Evolutionary conservation across 257 asterid species (phyloP).

Genomic region (Misopates orontium): DNA sequence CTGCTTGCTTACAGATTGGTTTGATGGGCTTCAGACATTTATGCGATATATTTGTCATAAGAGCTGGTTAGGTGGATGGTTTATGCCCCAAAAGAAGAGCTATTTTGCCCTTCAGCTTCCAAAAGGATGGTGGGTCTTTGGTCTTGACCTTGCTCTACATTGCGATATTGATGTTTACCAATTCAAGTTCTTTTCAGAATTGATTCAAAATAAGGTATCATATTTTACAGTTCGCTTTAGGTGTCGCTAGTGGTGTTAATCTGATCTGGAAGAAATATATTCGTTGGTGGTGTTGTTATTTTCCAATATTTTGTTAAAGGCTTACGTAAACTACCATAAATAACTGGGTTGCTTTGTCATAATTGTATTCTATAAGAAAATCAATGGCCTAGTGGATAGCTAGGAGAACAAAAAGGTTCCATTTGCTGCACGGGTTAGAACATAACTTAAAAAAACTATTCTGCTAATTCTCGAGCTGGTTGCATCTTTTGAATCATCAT

Average conservation of each 20-base stretch:
- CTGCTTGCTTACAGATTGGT: conserved; percentile 74
- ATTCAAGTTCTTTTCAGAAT: conserved; percentile 88
- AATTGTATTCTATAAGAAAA: too few species aligned
- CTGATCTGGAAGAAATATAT: too few species aligned
- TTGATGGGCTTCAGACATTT: conserved; percentile 98
- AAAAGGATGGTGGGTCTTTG: conserved; percentile 98
- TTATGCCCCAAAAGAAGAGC: conserved; percentile 98
- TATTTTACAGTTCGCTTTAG: conserved; percentile 6
- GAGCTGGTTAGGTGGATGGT: conserved; percentile 99
- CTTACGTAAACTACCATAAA: neutral
- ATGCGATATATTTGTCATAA: conserved; percentile 97
- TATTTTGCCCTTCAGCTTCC: conserved; percentile 97
- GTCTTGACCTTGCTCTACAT: conserved; percentile 97
- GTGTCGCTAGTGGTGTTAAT: neutral
- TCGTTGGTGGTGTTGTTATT: too few species aligned
- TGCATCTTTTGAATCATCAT: too few species aligned
- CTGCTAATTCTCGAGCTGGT: too few species aligned
- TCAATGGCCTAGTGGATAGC: too few species aligned
- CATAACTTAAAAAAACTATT: too few species aligned
- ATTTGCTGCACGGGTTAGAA: too few species aligned
- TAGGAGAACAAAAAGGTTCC: too few species aligned
- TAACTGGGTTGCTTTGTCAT: too few species aligned
- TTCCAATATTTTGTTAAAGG: neutral
- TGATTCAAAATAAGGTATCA: conserved; percentile 79
- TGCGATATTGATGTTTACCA: conserved; percentile 91